Percentiles rank a stretch among this genome's conserved stretches.
Conservation (phyloP, 306 rosid species). For the Abrus precatorius region DNA sequence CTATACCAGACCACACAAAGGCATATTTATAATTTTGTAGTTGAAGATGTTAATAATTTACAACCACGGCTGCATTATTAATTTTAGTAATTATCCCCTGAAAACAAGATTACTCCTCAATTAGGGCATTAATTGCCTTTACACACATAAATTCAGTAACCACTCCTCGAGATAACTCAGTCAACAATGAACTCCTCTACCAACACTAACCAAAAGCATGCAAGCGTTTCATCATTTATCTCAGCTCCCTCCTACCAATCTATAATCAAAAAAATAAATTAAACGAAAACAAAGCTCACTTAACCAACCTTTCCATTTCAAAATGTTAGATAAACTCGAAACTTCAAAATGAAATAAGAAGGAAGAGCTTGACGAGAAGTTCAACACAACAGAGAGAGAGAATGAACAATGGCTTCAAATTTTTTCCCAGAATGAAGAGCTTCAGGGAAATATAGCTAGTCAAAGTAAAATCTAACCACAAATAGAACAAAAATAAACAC, state of each 20-base stretch:
- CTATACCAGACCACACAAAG: neutral
- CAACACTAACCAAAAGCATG: conserved; percentile 30
- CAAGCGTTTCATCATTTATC: conserved; percentile 1
- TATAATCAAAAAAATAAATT: neutral
- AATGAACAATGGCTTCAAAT: neutral
- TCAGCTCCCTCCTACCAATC: neutral
- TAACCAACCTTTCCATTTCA: conserved; percentile 11
- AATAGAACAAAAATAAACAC: neutral
- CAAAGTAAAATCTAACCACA: conserved; percentile 23
- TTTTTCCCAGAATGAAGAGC: conserved; percentile 15
- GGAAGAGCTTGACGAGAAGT: neutral
- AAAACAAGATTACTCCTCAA: neutral
- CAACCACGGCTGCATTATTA: neutral
- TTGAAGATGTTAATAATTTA: conserved; percentile 1
- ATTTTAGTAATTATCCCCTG: neutral
- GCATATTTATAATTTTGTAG: neutral
- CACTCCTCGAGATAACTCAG: neutral
- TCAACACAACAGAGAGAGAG: conserved; percentile 7
- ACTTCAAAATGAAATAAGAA: neutral
- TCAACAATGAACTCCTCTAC: neutral
- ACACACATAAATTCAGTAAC: neutral
- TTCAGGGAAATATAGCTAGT: neutral
- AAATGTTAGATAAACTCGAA: neutral
- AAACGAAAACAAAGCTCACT: neutral
- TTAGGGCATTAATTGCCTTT: neutral